Percentiles rank a stretch among this genome's conserved stretches.
Conservation (phyloP, 1,284 basidiomycete genomes). For the Thelephora terrestris region DNA sequence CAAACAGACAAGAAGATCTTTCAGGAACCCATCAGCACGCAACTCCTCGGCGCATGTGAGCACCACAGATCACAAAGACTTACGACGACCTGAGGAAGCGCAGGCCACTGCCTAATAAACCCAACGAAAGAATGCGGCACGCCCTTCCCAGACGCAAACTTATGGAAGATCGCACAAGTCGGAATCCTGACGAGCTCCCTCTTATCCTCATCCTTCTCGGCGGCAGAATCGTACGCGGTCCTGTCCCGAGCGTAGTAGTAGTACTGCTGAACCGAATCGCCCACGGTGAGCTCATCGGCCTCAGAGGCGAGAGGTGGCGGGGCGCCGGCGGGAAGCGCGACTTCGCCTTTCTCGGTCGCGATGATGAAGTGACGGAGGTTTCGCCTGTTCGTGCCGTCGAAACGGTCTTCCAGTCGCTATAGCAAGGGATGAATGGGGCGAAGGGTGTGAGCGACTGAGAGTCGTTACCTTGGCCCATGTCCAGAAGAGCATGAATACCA, state of each 20-base stretch:
- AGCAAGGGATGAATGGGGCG: background rate
- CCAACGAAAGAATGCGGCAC: constrained; percentile 51
- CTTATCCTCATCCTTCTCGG: constrained; percentile 10
- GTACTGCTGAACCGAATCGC: background rate
- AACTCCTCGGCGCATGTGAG: no score
- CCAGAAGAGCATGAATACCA: constrained; percentile 46
- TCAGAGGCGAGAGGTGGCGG: background rate
- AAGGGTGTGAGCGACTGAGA: background rate
- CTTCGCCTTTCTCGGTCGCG: constrained; percentile 11
- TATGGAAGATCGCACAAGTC: constrained; percentile 48
- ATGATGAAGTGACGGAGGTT: constrained; percentile 45
- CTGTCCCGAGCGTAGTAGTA: constrained; percentile 7
- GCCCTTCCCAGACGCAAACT: constrained; percentile 38
- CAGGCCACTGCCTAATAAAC: constrained; percentile 46
- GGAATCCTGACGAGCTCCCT: constrained; percentile 35
- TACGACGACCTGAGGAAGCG: constrained; percentile 48
- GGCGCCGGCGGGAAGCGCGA: constrained; percentile 6
- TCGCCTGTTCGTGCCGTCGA: constrained; percentile 44
- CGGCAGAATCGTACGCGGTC: background rate
- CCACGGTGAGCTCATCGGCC: background rate
- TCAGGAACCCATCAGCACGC: background rate
- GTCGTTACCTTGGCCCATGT: constrained; percentile 44
- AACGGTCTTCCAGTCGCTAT: constrained; percentile 48
- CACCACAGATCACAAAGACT: constrained; percentile 13
- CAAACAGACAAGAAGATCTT: constrained; percentile 53